Evolutionary conservation across 1,139 yeast genomes (phyloP).

Genomic region (Candida sp.): DNA sequence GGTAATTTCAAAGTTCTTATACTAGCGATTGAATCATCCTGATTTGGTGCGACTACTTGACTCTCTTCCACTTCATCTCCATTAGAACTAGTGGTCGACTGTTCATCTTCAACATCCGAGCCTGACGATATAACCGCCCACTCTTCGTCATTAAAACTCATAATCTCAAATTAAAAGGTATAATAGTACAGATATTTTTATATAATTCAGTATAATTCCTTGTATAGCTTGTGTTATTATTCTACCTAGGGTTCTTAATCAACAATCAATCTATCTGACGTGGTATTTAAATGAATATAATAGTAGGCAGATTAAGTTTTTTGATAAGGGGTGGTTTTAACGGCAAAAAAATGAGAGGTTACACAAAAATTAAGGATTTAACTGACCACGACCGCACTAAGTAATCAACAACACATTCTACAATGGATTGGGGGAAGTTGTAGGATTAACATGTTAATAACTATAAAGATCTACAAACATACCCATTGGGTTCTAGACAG

Average conservation of each 20-base stretch:
- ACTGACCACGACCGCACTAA: background rate
- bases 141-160: slow-evolving; percentile 26
- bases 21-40: slow-evolving; percentile 8
- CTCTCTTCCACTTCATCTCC: background rate
- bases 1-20: slow-evolving; percentile 18
- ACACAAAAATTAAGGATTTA: background rate
- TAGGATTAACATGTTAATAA: background rate
- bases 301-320: background rate
- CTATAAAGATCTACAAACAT: background rate
- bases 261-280: no score
- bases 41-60: background rate
- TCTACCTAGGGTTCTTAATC: no score
- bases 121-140: slow-evolving; percentile 47
- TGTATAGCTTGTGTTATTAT: no score
- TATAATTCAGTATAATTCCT: no score
- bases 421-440: no score
- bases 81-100: slow-evolving; percentile 19
- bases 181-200: no score
- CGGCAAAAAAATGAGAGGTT: background rate
- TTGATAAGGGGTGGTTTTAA: background rate
- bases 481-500: background rate
- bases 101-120: slow-evolving; percentile 39
- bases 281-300: background rate
- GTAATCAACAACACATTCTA: no score
- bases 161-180: background rate